Evolutionary conservation across 768 basidiomycete species (phyloP).

Genomic region (Tremella mesenterica): DNA sequence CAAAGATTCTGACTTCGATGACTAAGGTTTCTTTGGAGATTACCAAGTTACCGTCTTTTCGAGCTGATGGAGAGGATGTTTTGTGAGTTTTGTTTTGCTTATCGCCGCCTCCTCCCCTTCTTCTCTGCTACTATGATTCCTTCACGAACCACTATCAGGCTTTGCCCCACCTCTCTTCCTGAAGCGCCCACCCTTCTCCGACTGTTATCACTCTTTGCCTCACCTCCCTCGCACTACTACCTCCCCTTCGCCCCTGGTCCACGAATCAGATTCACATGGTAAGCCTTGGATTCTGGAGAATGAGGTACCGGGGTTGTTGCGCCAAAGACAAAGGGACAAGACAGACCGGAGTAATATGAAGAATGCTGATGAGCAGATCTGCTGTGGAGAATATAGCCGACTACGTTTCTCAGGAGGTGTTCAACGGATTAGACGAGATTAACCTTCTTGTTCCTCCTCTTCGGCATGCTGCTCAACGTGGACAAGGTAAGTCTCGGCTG

Average conservation of each 20-base stretch:
- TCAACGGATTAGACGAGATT: slow-evolving; percentile 23
- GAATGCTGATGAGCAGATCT: background rate
- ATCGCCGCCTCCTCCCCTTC: too few relatives aligned
- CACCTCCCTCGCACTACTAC: background rate
- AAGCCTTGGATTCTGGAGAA: background rate
- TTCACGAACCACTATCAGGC: too few relatives aligned
- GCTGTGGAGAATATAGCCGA: slow-evolving; percentile 8
- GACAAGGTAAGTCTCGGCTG: slow-evolving; percentile 15
- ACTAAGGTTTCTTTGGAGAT: background rate
- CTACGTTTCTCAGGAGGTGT: slow-evolving; percentile 19
- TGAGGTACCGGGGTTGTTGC: background rate
- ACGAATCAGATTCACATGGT: background rate
- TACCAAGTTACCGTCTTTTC: background rate
- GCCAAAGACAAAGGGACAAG: background rate
- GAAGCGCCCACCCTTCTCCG: background rate
- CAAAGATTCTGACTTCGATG: background rate
- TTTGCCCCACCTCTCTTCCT: too few relatives aligned
- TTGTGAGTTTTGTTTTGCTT: too few relatives aligned
- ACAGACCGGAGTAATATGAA: background rate
- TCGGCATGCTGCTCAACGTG: slow-evolving; percentile 8
- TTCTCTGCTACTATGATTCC: too few relatives aligned
- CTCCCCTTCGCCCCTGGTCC: background rate
- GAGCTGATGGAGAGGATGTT: too few relatives aligned
- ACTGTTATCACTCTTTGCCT: background rate
- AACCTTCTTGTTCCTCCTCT: slow-evolving; percentile 14